A percentile compares a stretch with the other conserved stretches of the same genome.
phyloP scores from a whole-genome alignment of 805 yeast genomes.

The Monosporozyma solicola region DNA sequence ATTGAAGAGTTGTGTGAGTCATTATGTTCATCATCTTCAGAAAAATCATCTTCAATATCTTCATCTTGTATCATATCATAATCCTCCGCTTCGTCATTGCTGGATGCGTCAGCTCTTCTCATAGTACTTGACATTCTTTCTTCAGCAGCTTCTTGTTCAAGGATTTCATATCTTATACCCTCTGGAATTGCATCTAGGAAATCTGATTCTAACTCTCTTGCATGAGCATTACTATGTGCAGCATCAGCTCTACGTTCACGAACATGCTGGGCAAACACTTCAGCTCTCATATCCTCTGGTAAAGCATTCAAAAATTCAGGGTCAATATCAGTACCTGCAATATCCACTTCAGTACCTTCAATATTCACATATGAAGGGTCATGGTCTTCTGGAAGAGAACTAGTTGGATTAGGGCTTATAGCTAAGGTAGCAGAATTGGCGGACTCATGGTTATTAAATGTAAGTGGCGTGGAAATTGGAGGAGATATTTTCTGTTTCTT shows the following conservation, averaged over 20 bases:
- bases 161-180: constrained; percentile 48
- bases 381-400: constrained; percentile 8
- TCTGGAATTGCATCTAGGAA: constrained; percentile 77
- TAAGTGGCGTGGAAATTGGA: constrained; percentile 1
- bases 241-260: constrained; percentile 63
- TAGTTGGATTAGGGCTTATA: constrained; percentile 9
- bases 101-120: constrained; percentile 1
- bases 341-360: constrained; percentile 73
- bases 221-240: constrained; percentile 33
- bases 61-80: constrained; percentile 12
- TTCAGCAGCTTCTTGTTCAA: constrained; percentile 40
- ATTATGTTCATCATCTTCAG: constrained; percentile 1
- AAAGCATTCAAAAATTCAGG: constrained; percentile 83
- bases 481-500: constrained; percentile 16
- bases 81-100: constrained; percentile 12
- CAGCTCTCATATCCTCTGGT: constrained; percentile 90
- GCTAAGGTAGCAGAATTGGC: neutral
- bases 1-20: neutral
- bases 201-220: constrained; percentile 67
- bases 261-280: constrained; percentile 78
- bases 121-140: constrained; percentile 18
- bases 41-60: constrained; percentile 6
- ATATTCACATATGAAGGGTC: constrained; percentile 63
- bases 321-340: constrained; percentile 84
- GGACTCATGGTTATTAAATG: neutral